Percentiles rank a stretch among this genome's conserved stretches.
Evolutionary conservation across 768 basidiomycete genomes (phyloP).

Genomic region (Trametes meyenii): DNA sequence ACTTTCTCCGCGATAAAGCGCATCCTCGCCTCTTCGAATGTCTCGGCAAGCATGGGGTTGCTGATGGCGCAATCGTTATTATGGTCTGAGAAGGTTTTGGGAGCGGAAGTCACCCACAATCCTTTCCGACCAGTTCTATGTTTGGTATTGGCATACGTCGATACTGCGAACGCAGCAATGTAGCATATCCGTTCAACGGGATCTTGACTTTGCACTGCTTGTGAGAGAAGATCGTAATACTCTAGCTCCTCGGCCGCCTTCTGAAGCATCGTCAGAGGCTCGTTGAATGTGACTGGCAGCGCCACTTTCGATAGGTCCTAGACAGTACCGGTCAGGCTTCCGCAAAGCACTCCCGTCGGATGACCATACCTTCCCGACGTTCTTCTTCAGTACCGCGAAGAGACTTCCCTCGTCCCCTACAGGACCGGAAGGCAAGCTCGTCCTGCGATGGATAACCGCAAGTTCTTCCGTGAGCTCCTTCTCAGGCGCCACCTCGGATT

Average conservation of each 20-base stretch:
- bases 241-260: constrained; percentile 83
- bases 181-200: constrained; percentile 71
- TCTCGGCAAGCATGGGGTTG: constrained; percentile 88
- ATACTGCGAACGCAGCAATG: constrained; percentile 84
- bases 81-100: background rate
- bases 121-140: constrained; percentile 84
- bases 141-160: constrained; percentile 79
- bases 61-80: constrained; percentile 39
- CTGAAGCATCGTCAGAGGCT: constrained; percentile 83
- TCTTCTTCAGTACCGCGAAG: constrained; percentile 83
- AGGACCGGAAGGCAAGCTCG: constrained; percentile 59
- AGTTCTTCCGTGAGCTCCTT: constrained; percentile 21
- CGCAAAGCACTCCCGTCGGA: constrained; percentile 5
- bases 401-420: constrained; percentile 80
- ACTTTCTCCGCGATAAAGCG: constrained; percentile 89
- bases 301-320: constrained; percentile 83
- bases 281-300: constrained; percentile 90
- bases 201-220: constrained; percentile 60
- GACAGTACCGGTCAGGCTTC: constrained; percentile 3
- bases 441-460: constrained; percentile 49
- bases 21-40: constrained; percentile 82
- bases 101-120: constrained; percentile 57
- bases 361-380: constrained; percentile 74
- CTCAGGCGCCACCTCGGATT: constrained; percentile 13
- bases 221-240: constrained; percentile 68